Percentiles rank a stretch among this genome's conserved stretches.
phyloP scores from a whole-genome alignment of 2,329 filamentous ascomycete genomes.

The Fusarium sp. region DNA sequence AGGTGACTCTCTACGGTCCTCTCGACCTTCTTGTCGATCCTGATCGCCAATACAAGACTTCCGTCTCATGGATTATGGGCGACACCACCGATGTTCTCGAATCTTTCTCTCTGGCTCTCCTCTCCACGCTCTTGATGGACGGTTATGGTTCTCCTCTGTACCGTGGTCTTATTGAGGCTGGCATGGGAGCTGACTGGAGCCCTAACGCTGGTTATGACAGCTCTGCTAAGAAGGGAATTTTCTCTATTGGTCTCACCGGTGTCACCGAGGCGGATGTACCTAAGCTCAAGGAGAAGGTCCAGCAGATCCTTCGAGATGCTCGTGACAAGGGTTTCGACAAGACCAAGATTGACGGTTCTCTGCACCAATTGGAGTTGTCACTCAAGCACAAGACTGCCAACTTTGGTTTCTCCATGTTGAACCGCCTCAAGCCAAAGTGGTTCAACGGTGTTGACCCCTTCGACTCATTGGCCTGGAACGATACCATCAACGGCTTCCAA shows the following conservation, averaged over 20 bases:
- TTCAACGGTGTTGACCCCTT: slow-evolving; percentile 96
- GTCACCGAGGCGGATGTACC: slow-evolving; percentile 83
- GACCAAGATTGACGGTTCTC: slow-evolving; percentile 90
- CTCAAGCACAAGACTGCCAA: slow-evolving; percentile 96
- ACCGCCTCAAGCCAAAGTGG: slow-evolving; percentile 90
- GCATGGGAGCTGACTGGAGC: slow-evolving; percentile 91
- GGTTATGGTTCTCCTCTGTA: slow-evolving; percentile 97
- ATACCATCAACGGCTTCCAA: slow-evolving; percentile 86
- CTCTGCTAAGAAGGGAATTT: slow-evolving; percentile 80
- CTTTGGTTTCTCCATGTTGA: slow-evolving; percentile 91
- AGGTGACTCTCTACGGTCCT: slow-evolving; percentile 81
- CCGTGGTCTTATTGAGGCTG: slow-evolving; percentile 86
- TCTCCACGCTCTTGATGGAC: slow-evolving; percentile 87
- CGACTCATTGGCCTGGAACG: slow-evolving; percentile 90
- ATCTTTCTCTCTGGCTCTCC: slow-evolving; percentile 84
- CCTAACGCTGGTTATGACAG: slow-evolving; percentile 93
- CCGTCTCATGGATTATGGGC: slow-evolving; percentile 90
- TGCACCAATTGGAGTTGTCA: slow-evolving; percentile 93
- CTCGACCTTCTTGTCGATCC: slow-evolving; percentile 86
- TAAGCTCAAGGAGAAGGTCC: slow-evolving; percentile 79
- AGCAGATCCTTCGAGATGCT: slow-evolving; percentile 76
- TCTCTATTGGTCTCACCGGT: slow-evolving; percentile 92
- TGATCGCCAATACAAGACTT: slow-evolving; percentile 93
- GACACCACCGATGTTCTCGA: slow-evolving; percentile 86
- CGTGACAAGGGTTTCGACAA: slow-evolving; percentile 84